Conservation (phyloP, 495 filamentous ascomycete genomes). For the Aspergillus taichungensis region DNA sequence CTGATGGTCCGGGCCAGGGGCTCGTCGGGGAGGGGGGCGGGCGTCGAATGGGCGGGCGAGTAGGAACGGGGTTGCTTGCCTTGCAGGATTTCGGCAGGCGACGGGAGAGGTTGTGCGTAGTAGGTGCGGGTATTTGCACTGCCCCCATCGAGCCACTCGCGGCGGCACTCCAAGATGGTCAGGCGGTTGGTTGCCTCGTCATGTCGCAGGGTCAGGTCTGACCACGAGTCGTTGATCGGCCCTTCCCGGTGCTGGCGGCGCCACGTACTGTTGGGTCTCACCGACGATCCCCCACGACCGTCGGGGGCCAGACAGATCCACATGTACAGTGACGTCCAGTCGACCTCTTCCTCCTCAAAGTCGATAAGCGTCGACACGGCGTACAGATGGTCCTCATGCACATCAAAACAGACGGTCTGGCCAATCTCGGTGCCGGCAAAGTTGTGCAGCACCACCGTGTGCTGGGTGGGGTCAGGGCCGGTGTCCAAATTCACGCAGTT, state of each 20-base stretch:
- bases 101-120: conserved; percentile 52
- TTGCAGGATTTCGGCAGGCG: conserved; percentile 25
- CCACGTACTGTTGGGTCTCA: conserved; percentile 44
- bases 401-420: conserved; percentile 62
- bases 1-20: conserved; percentile 23
- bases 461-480: conserved; percentile 19
- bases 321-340: conserved; percentile 65
- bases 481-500: conserved; percentile 42
- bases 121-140: conserved; percentile 59
- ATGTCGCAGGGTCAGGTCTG: conserved; percentile 51
- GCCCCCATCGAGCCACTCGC: conserved; percentile 56
- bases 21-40: conserved; percentile 17
- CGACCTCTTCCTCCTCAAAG: conserved; percentile 54
- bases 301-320: conserved; percentile 52
- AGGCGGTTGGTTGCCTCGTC: conserved; percentile 54
- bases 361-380: conserved; percentile 58
- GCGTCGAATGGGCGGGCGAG: conserved; percentile 2
- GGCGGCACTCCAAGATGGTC: conserved; percentile 59
- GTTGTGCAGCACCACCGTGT: conserved; percentile 37
- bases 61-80: conserved; percentile 3
- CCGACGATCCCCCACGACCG: conserved; percentile 15
- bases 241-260: conserved; percentile 63
- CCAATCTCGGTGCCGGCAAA: conserved; percentile 58
- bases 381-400: conserved; percentile 62
- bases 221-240: conserved; percentile 71